Conservation (phyloP, 169 alveolate species). For the Babesia sp. region DNA sequence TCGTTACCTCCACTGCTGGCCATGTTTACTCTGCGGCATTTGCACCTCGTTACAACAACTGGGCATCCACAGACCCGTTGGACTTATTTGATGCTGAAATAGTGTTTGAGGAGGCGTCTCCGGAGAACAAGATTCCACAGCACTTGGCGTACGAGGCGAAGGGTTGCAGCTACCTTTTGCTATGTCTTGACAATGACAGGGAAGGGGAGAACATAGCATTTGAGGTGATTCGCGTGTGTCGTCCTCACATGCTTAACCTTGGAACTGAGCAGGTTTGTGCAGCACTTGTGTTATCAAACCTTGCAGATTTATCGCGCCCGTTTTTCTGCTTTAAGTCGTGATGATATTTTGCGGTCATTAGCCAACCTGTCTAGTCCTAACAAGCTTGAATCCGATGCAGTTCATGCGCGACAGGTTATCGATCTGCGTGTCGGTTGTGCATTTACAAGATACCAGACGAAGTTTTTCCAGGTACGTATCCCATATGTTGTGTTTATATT, state of each 20-base stretch:
- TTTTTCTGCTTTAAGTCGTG: slow-evolving; percentile 93
- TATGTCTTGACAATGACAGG: slow-evolving; percentile 99
- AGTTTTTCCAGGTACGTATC: slow-evolving; percentile 64
- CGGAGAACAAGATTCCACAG: slow-evolving; percentile 70
- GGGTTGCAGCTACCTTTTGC: slow-evolving; percentile 88
- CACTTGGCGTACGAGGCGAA: slow-evolving; percentile 86
- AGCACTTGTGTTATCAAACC: not conserved
- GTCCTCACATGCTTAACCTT: slow-evolving; percentile 25
- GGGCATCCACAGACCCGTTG: slow-evolving; percentile 92
- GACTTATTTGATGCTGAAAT: slow-evolving; percentile 92
- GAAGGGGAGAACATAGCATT: slow-evolving; percentile 99
- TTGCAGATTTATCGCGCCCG: slow-evolving; percentile 91
- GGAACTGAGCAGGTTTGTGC: slow-evolving; percentile 3
- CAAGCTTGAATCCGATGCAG: slow-evolving; percentile 90
- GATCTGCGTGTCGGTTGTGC: slow-evolving; percentile 89
- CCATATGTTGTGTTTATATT: slow-evolving; percentile 18
- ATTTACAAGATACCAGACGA: slow-evolving; percentile 78
- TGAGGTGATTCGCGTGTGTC: slow-evolving; percentile 89
- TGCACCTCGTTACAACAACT: slow-evolving; percentile 87
- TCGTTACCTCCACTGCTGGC: slow-evolving; percentile 89
- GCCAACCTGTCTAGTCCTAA: slow-evolving; percentile 87
- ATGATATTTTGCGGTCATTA: slow-evolving; percentile 90
- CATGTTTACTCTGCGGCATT: slow-evolving; percentile 94
- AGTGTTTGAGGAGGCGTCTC: slow-evolving; percentile 84
- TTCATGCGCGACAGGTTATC: slow-evolving; percentile 94